Evolutionary conservation across 1,284 basidiomycete genomes (phyloP), one percentile per base, ranked within the genome.

Genomic region (Ceratobasidium sp.): DNA sequence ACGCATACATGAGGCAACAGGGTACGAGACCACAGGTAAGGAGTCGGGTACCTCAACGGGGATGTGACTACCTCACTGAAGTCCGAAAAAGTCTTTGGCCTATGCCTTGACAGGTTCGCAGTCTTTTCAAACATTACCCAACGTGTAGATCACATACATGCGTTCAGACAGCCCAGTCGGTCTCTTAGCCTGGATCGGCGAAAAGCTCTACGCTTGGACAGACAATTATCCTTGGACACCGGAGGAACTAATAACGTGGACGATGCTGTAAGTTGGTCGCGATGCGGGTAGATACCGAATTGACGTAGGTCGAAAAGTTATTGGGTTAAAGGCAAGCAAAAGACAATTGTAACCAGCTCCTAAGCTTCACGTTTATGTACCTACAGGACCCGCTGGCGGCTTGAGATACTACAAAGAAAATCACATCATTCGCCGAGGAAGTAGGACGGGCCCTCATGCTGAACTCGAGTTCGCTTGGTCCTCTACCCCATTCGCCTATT

Each of bases 231-330:
- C 70, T 23, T 73, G 72, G 71, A 70, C 72, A 44, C 44, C 69
- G 9, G 72, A 73, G 21, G 72, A 73, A 42, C 53, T 73, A 14
- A 50, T 72, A 23, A 71, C 69, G n/a, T 72, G 71, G 71, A 69
- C 70, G 14, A 71, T 73, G 71, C 56, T 72, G 64, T 57, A 27
- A 50, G 54, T 50, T 23, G 16, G 14, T 21, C 36, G 27, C 33
- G 33, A n/a, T 39, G 14, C 33, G 2, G 36, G 19, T 14, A 14
- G 1, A 39, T 36, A 9, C n/a, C 1, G 9, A 29, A 49, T 47
- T 47, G 30, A 29, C 23, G 6, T 57, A 4, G 14, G 16, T 14
- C 42, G 54, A n/a, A 19, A 14, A 66, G 70, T 25, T 52, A 57
- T 16, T 39, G 64, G 64, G 56, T 66, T 33, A 30, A 52, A 23